phyloP scores from a whole-genome alignment of 305 asterid species.

The Caryopteris hybrid region DNA sequence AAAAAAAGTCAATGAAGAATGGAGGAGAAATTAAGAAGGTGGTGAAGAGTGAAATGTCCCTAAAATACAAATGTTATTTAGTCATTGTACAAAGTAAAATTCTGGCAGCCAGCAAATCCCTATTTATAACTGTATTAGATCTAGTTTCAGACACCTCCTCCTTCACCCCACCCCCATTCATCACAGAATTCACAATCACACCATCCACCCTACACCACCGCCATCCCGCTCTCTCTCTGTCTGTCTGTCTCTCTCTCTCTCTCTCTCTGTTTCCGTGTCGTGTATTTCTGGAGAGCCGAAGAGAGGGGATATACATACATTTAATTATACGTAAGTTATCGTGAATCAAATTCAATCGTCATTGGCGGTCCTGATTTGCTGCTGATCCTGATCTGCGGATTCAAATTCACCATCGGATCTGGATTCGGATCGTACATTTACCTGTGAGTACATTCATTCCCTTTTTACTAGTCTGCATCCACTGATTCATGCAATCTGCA shows the following conservation, averaged over 20 bases:
- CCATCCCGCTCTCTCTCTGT: no score
- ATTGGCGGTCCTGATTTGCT: constrained; percentile 26
- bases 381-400: constrained; percentile 29
- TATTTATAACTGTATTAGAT: constrained; percentile 25
- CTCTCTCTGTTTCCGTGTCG: background rate
- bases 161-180: no score
- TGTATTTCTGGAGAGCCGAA: constrained; percentile 12
- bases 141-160: constrained; percentile 18
- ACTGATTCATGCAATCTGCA: constrained; percentile 9
- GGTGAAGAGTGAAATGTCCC: background rate
- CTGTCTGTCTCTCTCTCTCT: constrained; percentile 1
- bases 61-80: background rate
- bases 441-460: constrained; percentile 23
- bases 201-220: no score
- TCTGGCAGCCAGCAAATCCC: constrained; percentile 16
- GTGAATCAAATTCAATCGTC: constrained; percentile 11
- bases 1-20: background rate
- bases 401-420: constrained; percentile 31
- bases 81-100: background rate
- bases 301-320: constrained; percentile 8
- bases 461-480: background rate
- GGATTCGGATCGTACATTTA: constrained; percentile 34
- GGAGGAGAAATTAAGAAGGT: background rate
- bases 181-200: no score
- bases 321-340: background rate